Conservation (phyloP, 2,329 filamentous ascomycete species). For the Paradendryphiella salina region DNA sequence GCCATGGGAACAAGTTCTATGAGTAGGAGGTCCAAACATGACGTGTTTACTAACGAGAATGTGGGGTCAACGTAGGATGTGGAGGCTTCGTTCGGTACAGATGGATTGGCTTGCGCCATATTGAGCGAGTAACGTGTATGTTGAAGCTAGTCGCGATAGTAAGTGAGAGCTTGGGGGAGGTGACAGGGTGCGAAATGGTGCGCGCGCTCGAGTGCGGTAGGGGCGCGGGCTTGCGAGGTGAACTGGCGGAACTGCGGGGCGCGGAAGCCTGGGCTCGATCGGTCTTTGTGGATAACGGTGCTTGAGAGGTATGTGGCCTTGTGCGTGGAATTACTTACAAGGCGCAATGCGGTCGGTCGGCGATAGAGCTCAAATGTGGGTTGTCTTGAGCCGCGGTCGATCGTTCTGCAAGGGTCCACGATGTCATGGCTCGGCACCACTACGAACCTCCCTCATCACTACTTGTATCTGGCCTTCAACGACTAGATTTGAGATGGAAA, state of each 20-base stretch:
- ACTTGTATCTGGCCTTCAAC: too few species aligned
- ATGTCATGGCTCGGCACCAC: slow-evolving; percentile 14
- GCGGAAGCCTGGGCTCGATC: background rate
- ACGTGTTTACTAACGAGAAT: slow-evolving; percentile 76
- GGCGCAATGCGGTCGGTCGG: slow-evolving; percentile 4
- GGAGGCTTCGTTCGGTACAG: slow-evolving; percentile 20
- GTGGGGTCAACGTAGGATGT: slow-evolving; percentile 66
- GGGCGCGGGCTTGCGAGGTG: too few species aligned
- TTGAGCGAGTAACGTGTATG: background rate
- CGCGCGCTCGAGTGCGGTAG: background rate
- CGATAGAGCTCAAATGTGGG: slow-evolving; percentile 5
- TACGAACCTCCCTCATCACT: background rate
- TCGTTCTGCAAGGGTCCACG: slow-evolving; percentile 16
- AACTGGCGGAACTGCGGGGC: background rate
- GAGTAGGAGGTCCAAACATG: slow-evolving; percentile 89
- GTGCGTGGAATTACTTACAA: background rate
- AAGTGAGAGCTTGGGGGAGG: background rate
- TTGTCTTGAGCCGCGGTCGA: slow-evolving; percentile 15
- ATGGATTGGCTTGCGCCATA: slow-evolving; percentile 22
- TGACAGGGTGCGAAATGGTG: background rate
- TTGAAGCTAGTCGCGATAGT: background rate
- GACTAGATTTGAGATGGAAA: too few species aligned
- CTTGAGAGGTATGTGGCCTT: too few species aligned
- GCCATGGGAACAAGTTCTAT: slow-evolving; percentile 97
- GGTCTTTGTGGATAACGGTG: too few species aligned